These are phyloP conservation scores for Quaeritorhiza haematococci DNA, from an alignment of 371 early-diverging fungal genomes.

Conservation along the genomic window DNA sequence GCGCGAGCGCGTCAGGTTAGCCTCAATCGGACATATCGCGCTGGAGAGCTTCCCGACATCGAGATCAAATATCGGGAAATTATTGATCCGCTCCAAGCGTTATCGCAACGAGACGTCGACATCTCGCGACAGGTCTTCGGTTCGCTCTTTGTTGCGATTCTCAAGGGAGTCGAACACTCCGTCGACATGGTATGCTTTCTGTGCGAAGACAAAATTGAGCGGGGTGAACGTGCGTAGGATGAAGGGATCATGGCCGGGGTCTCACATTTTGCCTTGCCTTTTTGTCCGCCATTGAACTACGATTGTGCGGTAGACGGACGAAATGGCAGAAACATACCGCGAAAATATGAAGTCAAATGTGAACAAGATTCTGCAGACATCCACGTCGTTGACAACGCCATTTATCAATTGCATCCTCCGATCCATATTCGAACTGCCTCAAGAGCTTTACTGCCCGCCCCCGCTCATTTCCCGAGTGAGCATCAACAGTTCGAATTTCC, in stretches of 20 bases:
- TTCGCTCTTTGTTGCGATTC: conserved; percentile 39
- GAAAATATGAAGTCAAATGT: too few relatives aligned
- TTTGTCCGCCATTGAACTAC: too few relatives aligned
- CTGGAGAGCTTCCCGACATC: conserved; percentile 75
- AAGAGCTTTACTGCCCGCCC: conserved; percentile 18
- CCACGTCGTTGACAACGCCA: too few relatives aligned
- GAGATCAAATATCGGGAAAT: conserved; percentile 61
- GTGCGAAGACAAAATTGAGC: conserved; percentile 24
- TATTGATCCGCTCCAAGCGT: conserved; percentile 57
- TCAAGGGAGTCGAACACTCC: conserved; percentile 25
- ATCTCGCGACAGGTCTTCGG: conserved; percentile 55
- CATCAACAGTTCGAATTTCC: conserved; percentile 23
- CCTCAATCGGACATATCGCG: conserved; percentile 59
- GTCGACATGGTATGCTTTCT: conserved; percentile 12
- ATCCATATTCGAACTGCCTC: conserved; percentile 22
- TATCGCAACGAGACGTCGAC: conserved; percentile 61
- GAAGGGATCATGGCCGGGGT: too few relatives aligned
- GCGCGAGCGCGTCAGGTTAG: conserved; percentile 48
- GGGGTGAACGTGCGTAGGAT: conserved; percentile 28
- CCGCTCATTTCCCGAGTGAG: conserved; percentile 18
- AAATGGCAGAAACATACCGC: too few relatives aligned
- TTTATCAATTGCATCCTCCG: conserved; percentile 18
- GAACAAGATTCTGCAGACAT: too few relatives aligned
- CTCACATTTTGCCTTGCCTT: too few relatives aligned
- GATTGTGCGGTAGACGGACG: too few relatives aligned